Evolutionary conservation across 163 green algal species (phyloP).

Genomic region (Scenedesmus sp.): DNA sequence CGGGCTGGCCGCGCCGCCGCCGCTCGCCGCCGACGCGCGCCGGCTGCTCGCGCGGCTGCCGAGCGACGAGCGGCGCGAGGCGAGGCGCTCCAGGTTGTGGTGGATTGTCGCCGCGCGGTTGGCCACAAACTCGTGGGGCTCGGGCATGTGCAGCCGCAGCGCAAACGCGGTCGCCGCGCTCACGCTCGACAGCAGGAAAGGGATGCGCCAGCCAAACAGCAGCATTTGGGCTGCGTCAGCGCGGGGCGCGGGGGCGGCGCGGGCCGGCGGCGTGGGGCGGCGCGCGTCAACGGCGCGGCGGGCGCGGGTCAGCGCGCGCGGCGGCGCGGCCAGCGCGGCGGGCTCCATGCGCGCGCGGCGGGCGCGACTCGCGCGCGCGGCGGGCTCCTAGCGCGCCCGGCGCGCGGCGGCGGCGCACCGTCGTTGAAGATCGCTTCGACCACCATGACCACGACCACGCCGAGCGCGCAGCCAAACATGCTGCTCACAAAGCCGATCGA

Average conservation of each 20-base stretch:
- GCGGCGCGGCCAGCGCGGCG: no score
- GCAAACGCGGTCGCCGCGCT: neutral
- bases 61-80: neutral
- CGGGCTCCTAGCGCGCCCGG: no score
- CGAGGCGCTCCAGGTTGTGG: neutral
- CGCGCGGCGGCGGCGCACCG: no score
- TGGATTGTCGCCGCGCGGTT: neutral
- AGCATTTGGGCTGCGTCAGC: conserved; percentile 20
- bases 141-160: conserved; percentile 36
- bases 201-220: conserved; percentile 33
- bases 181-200: conserved; percentile 25
- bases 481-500: conserved; percentile 9
- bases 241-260: no score
- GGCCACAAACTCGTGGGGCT: conserved; percentile 26
- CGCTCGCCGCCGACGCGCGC: no score
- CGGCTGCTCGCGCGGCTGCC: no score
- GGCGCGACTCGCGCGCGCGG: no score
- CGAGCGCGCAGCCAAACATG: conserved; percentile 28
- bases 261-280: neutral
- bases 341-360: no score
- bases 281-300: neutral
- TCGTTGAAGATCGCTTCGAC: conserved; percentile 23
- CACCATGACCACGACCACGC: conserved; percentile 15
- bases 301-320: neutral
- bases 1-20: no score